Evolutionary conservation across 257 asterid species (phyloP).

Genomic region (Fraxinus pennsylvanica): DNA sequence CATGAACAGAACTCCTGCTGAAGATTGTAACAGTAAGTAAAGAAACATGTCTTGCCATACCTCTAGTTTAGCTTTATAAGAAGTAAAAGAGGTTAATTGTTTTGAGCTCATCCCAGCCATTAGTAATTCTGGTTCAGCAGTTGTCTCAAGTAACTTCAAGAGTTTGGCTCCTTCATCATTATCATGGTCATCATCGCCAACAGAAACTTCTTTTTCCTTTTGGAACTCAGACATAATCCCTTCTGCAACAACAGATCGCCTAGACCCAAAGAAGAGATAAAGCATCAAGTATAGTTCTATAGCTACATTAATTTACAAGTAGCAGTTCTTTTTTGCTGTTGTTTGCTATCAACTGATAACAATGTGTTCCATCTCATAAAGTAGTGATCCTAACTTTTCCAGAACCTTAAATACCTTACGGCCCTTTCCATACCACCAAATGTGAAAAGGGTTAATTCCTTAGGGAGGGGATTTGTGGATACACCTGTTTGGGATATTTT

Average conservation of each 20-base stretch:
- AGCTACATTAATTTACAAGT: background rate
- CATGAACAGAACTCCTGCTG: slow-evolving; percentile 18
- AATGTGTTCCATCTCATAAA: background rate
- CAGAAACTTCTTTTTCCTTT: slow-evolving; percentile 48
- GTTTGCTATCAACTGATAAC: background rate
- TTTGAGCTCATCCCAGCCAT: slow-evolving; percentile 97
- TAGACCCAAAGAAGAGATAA: slow-evolving; percentile 31
- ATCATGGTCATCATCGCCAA: slow-evolving; percentile 55
- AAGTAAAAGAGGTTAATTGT: slow-evolving; percentile 70
- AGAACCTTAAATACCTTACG: background rate
- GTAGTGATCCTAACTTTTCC: background rate
- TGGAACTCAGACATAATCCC: slow-evolving; percentile 72
- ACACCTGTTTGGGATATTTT: background rate
- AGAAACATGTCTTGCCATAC: slow-evolving; percentile 39
- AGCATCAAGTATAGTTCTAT: background rate
- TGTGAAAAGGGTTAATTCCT: background rate
- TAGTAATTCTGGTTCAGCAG: slow-evolving; percentile 94
- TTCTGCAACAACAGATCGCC: slow-evolving; percentile 75
- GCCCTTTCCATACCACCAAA: background rate
- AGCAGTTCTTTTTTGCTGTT: background rate
- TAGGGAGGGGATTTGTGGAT: background rate
- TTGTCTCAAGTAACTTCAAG: slow-evolving; percentile 84
- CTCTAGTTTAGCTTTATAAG: slow-evolving; percentile 85
- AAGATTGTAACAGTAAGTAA: slow-evolving; percentile 12
- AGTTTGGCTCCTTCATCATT: slow-evolving; percentile 93